These are phyloP conservation scores for Paraphysoderma sedebokerense DNA, from an alignment of 371 early-diverging fungal species.

Conservation along the genomic window DNA sequence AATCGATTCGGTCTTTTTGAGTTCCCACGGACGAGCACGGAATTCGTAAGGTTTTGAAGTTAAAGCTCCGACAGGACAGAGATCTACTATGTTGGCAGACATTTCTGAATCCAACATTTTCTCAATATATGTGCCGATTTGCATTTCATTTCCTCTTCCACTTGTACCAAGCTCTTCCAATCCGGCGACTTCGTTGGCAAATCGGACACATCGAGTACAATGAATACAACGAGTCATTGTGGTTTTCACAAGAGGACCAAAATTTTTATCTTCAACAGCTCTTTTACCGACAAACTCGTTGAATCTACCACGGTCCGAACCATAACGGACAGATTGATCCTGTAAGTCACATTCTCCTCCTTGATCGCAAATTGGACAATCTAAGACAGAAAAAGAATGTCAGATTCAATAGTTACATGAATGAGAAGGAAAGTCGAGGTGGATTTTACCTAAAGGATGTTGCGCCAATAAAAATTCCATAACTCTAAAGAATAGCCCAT, in stretches of 20 bases:
- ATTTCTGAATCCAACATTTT: conserved; percentile 78
- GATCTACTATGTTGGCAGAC: conserved; percentile 93
- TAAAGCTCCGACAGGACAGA: conserved; percentile 95
- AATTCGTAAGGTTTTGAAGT: conserved; percentile 93
- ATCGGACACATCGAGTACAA: conserved; percentile 96
- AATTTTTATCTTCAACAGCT: conserved; percentile 90
- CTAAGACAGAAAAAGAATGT: too few relatives aligned
- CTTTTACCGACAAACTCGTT: conserved; percentile 72
- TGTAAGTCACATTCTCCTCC: conserved; percentile 98
- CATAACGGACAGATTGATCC: conserved; percentile 92
- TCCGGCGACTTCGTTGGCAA: conserved; percentile 95
- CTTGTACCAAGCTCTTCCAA: conserved; percentile 86
- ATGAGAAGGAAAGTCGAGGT: too few relatives aligned
- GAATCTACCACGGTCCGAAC: conserved; percentile 85
- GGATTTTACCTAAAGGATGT: too few relatives aligned
- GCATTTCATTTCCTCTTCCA: conserved; percentile 94
- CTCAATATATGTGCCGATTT: conserved; percentile 91
- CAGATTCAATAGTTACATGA: too few relatives aligned
- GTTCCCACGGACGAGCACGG: conserved; percentile 90
- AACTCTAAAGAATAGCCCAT: neutral
- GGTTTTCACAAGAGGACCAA: conserved; percentile 92
- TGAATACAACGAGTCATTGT: conserved; percentile 97
- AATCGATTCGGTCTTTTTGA: conserved; percentile 85
- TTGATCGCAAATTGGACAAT: conserved; percentile 97
- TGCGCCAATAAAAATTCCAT: conserved; percentile 79